phyloP scores from a whole-genome alignment of 129 eudicot genomes.

The Helichrysum umbraculigerum region DNA sequence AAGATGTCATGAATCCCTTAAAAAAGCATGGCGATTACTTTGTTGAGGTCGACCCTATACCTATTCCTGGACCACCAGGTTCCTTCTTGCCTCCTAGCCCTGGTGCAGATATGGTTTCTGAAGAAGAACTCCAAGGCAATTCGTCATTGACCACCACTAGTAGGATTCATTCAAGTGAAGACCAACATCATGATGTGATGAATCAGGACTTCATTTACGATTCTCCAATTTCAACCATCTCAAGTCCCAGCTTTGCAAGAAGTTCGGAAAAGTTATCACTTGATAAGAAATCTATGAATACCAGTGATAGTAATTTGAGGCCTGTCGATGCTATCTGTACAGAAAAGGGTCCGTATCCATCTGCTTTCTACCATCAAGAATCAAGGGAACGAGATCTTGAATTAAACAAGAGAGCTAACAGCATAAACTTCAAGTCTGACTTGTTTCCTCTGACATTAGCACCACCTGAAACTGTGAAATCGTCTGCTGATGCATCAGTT shows the following conservation, averaged over 20 bases:
- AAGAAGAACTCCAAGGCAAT: conserved; percentile 62
- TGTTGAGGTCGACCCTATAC: conserved; percentile 62
- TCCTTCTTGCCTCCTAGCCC: conserved; percentile 85
- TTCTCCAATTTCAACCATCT: conserved; percentile 59
- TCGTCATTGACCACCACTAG: conserved; percentile 61
- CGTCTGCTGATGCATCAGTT: conserved; percentile 16
- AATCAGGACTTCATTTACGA: conserved; percentile 50
- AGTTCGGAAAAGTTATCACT: conserved; percentile 28
- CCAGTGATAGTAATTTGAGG: conserved; percentile 28
- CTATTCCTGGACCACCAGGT: conserved; percentile 90
- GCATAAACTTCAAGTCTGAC: conserved; percentile 16
- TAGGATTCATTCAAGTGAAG: conserved; percentile 51
- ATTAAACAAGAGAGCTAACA: conserved; percentile 15
- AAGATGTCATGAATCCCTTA: neutral
- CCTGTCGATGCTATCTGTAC: conserved; percentile 20
- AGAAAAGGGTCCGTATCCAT: conserved; percentile 24
- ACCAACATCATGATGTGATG: conserved; percentile 46
- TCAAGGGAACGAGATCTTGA: conserved; percentile 31
- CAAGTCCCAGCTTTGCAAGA: conserved; percentile 50
- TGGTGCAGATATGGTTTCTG: conserved; percentile 62
- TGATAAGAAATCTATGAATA: conserved; percentile 30
- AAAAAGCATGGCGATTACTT: conserved; percentile 45
- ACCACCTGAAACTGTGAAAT: conserved; percentile 32
- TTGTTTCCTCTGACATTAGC: conserved; percentile 15
- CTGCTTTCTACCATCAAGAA: conserved; percentile 39